A percentile compares a stretch with the other conserved stretches of the same genome.
These are phyloP conservation scores for Penicillium nordicum DNA, from an alignment of 2,329 filamentous ascomycete species.

Conservation along the genomic window DNA sequence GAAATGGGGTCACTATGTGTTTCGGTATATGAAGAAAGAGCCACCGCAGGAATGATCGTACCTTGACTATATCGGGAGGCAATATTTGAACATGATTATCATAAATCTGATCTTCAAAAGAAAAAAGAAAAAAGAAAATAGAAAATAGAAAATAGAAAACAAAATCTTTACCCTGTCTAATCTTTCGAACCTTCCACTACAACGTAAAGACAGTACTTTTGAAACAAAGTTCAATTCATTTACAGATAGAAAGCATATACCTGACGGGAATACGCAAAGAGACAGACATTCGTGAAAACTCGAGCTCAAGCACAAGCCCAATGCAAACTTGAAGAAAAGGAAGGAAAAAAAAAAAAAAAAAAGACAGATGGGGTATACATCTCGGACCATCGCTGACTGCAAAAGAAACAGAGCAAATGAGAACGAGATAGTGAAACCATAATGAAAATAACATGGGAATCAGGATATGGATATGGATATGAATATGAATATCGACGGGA, in stretches of 20 bases:
- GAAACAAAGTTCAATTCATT: constrained; percentile 4
- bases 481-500: constrained; percentile 3
- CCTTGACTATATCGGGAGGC: background rate
- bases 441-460: constrained; percentile 9
- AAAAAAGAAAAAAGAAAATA: no score
- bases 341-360: constrained; percentile 1
- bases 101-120: no score
- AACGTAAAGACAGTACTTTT: background rate
- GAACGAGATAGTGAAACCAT: background rate
- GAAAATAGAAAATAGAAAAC: no score
- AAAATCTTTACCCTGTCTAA: no score
- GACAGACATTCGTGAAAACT: background rate
- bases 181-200: background rate
- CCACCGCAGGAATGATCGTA: background rate
- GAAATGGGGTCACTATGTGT: background rate
- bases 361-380: constrained; percentile 24
- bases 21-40: background rate
- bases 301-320: background rate
- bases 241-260: constrained; percentile 5
- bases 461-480: constrained; percentile 9
- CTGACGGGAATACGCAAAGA: constrained; percentile 2
- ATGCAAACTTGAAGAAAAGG: constrained; percentile 8
- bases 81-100: background rate
- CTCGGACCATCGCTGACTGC: constrained; percentile 17
- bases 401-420: constrained; percentile 4